Evolutionary conservation across 371 early-diverging fungal species (phyloP).

Genomic region (Lichtheimia ornata): DNA sequence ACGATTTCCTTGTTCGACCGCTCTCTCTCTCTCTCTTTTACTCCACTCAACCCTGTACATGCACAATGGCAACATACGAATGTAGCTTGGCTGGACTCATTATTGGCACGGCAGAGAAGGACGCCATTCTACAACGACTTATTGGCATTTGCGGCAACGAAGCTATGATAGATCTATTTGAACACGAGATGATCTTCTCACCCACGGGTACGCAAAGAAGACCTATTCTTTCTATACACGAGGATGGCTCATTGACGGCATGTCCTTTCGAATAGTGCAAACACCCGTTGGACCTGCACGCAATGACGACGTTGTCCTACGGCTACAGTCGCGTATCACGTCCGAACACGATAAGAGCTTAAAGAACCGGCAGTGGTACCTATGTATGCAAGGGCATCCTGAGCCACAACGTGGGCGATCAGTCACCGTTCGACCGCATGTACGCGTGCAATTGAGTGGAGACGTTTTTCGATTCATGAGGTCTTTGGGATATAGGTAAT

Average conservation of each 20-base stretch:
- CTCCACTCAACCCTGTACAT: neutral
- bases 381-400: slow-evolving; percentile 51
- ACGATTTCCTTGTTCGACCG: too few relatives aligned
- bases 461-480: slow-evolving; percentile 53
- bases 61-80: slow-evolving; percentile 42
- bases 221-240: neutral
- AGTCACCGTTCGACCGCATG: slow-evolving; percentile 48
- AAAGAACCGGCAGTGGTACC: slow-evolving; percentile 47
- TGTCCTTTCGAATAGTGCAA: slow-evolving; percentile 29
- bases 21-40: too few relatives aligned
- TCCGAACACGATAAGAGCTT: slow-evolving; percentile 44
- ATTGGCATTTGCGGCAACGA: slow-evolving; percentile 50
- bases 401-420: slow-evolving; percentile 50
- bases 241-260: neutral
- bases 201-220: slow-evolving; percentile 36
- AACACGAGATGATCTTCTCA: slow-evolving; percentile 50
- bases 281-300: slow-evolving; percentile 51
- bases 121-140: slow-evolving; percentile 36
- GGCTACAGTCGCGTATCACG: slow-evolving; percentile 42
- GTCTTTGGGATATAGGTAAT: slow-evolving; percentile 46
- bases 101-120: slow-evolving; percentile 35
- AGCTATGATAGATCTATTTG: slow-evolving; percentile 37
- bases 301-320: slow-evolving; percentile 51
- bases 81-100: slow-evolving; percentile 50
- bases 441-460: slow-evolving; percentile 45